phyloP scores from a whole-genome alignment of 75 land plant species.

The Cryptomeria japonica region DNA sequence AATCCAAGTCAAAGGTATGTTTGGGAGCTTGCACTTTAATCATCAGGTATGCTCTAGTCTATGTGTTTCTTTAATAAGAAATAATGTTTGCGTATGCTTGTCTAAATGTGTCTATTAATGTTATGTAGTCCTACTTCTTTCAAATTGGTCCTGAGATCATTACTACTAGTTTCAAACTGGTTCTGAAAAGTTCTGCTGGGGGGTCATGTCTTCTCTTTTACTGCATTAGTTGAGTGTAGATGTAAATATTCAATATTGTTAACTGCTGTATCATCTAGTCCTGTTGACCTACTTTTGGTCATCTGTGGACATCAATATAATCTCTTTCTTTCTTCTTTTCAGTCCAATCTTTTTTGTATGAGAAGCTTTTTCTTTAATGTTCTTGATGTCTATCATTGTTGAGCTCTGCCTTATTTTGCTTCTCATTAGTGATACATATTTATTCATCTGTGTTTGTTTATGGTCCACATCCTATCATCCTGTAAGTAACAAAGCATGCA shows the following conservation, averaged over 20 bases:
- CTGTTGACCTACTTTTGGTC: no score
- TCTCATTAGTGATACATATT: neutral
- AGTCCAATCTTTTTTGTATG: neutral
- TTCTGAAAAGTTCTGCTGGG: neutral
- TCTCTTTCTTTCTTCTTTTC: neutral
- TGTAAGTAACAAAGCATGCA: neutral
- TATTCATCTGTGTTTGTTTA: neutral
- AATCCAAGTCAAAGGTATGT: slow-evolving; percentile 22
- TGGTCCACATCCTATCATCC: neutral
- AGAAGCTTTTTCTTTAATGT: neutral
- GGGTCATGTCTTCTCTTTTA: neutral
- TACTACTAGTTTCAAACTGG: neutral
- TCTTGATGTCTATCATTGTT: neutral
- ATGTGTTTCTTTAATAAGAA: neutral
- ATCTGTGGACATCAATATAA: no score
- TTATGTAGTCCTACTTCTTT: neutral
- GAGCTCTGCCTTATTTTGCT: neutral
- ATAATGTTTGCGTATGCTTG: neutral
- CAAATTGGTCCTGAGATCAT: neutral
- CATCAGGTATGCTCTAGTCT: neutral
- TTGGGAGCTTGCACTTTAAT: neutral
- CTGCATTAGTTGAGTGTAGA: neutral
- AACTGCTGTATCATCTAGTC: no score
- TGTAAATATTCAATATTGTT: neutral
- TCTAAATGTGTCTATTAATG: neutral